Base-by-base conservation (phyloP, 2,329 filamentous ascomycete genomes). In the Calonectria pseudoturangicola region DNA sequence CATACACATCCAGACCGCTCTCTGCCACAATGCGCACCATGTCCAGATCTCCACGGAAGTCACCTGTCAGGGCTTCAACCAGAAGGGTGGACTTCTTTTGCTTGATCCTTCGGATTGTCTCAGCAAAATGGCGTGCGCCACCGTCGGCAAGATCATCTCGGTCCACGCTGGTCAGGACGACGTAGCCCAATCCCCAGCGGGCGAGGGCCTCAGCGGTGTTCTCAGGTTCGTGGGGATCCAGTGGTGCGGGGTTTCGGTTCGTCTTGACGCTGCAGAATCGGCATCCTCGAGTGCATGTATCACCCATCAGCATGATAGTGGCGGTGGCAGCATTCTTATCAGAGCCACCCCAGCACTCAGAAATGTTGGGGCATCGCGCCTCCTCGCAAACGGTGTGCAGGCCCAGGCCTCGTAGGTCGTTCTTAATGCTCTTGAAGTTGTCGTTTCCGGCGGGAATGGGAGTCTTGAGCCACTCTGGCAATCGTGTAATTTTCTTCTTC, bases 271-370 rank as follows among this genome's bases (percentile, higher is more conserved):
- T 95, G 89, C 97, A 99, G 88, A 99, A 99, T 66, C 97, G 92
- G 85, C 97, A 99, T 21, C 96, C 97, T 73, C 97, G 91, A 21
- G 97, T 99, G 85, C 97, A 99, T 10, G 96, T 98, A 84, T 99
- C 97, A 76, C 97, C 97, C 96, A 98, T 98, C 60, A 99, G 88
- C 97, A 99, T 99, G 85, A 99, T 98, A 13, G 97, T 99, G 2
- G 97, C 97, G 39, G 97, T 99, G 5, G 97, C 97, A 30, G 95
- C 93, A 76, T 92, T 93, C 87, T 98, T 98, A 83, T 93, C 92
- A 82, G 89, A 92, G 41, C 97, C 97, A 74, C 97, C 97, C 97
- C 97, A 99, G 88, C 97, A 99, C 83, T 98, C 96, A 75, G 94
- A 95, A 73, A 99, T 98, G 85, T 99, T 99, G 73, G 97, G 97